Evolutionary conservation across 208 protist genomes (phyloP).

Genomic region (Trypanosoma conorhini): DNA sequence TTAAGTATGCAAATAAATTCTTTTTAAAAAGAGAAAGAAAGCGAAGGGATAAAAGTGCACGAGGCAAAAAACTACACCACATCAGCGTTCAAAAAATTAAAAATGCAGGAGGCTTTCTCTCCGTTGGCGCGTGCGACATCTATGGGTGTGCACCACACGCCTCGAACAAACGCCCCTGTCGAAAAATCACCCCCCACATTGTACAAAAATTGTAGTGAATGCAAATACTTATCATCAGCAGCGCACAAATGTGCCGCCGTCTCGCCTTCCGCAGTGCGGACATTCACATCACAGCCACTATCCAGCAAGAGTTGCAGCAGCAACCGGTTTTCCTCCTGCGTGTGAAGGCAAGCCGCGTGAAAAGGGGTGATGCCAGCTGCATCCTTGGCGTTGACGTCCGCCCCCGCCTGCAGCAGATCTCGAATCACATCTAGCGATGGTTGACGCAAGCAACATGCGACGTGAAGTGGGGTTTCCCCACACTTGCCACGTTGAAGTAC

Average conservation of each 20-base stretch:
- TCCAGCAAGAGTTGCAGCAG: conserved; percentile 24
- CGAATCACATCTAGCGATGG: conserved; percentile 20
- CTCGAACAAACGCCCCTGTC: conserved; percentile 22
- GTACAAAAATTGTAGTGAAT: conserved; percentile 26
- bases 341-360: conserved; percentile 37
- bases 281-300: conserved; percentile 26
- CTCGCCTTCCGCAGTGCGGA: conserved; percentile 23
- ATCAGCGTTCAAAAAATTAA: neutral
- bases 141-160: conserved; percentile 30
- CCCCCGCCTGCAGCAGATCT: conserved; percentile 21
- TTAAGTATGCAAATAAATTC: too few relatives aligned
- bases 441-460: conserved; percentile 20
- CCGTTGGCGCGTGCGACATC: conserved; percentile 24
- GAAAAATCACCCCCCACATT: conserved; percentile 14
- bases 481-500: conserved; percentile 18
- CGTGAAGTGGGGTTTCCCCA: conserved; percentile 38
- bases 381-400: conserved; percentile 18
- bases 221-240: conserved; percentile 25
- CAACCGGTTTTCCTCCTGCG: conserved; percentile 12
- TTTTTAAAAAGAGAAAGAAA: conserved; percentile 29
- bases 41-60: conserved; percentile 14
- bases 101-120: neutral
- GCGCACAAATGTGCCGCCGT: conserved; percentile 37
- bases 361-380: conserved; percentile 28
- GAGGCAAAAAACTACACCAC: conserved; percentile 4